Base-by-base conservation (phyloP, 2,329 filamentous ascomycete genomes). In the Pyrenochaeta sp. region DNA sequence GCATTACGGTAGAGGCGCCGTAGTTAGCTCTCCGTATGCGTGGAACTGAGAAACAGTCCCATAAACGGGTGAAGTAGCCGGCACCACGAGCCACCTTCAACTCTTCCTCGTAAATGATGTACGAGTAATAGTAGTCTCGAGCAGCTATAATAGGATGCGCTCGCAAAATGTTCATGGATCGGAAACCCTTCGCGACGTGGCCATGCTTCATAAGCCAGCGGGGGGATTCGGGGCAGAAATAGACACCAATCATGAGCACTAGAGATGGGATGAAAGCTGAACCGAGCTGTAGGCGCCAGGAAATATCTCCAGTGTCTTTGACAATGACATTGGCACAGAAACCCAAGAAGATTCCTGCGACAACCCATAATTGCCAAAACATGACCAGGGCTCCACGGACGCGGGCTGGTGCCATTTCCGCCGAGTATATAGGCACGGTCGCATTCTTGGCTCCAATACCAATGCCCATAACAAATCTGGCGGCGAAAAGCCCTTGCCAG, bases 311-410 rank as follows among this genome's bases (percentile, higher is more conserved):
- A 26, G 62, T 68, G 31, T 72, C 68, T 39, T 68, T 68, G 48
- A 79, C 77, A 6, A 74, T 75, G 14, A 79, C 73, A 10, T 74
- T 76, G 61, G 77, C 75, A 44, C 76, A 74, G 51, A 77, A 77
- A 8, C 77, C 76, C 7, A 79, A 44, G 60, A 72, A 69, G 27
- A 73, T 70, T 39, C 77, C 75, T 51, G 11, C 11, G 15, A 72
- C 61, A 29, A 73, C 66, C 58, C 62, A 69, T 22, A 74, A 63
- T 41, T 72, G 71, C 65, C 71, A 69, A 32, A 72, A 65, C 51
- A 69, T 69, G 42, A 74, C 71, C 21, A 74, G 53, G 22, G 67
- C 61, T 23, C 71, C 71, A 19, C 71, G 65, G 29, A 69, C 52
- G 17, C 60, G 60, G 18, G 58, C 53, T 5, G 67, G 67, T 10